Percentiles rank a stretch among this genome's conserved stretches.
Evolutionary conservation across 306 rosid species (phyloP).

Genomic region (Mimosa pudica): DNA sequence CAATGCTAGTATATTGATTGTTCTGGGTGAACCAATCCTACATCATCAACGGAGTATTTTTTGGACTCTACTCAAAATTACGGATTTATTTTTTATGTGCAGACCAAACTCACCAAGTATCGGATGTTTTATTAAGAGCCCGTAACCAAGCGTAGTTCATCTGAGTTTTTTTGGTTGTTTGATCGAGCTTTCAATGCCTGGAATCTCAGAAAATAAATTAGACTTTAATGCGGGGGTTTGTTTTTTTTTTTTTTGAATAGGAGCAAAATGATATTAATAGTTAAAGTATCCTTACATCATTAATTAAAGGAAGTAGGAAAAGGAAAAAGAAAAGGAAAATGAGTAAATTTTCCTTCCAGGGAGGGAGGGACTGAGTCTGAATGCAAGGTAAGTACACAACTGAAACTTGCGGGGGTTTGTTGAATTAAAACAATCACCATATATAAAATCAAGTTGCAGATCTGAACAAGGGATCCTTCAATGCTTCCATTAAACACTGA

Average conservation of each 20-base stretch:
- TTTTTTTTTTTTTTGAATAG: no score
- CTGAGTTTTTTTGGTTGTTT: not conserved
- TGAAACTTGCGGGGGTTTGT: not conserved
- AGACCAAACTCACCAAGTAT: not conserved
- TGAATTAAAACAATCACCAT: constrained; percentile 15
- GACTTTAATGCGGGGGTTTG: constrained; percentile 21
- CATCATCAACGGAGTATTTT: not conserved
- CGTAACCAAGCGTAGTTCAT: not conserved
- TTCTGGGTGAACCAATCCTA: not conserved
- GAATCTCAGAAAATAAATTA: not conserved
- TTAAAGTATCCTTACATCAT: no score
- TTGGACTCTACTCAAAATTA: no score
- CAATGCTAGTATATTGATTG: not conserved
- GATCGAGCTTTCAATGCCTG: not conserved
- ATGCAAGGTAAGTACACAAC: no score
- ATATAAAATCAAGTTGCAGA: constrained; percentile 23
- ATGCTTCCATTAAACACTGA: constrained; percentile 25
- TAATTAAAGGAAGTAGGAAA: no score
- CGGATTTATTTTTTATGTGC: not conserved
- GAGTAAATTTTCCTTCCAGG: no score
- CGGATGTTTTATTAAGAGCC: not conserved
- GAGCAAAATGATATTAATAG: no score
- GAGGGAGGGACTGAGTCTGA: no score
- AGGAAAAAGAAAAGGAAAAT: no score
- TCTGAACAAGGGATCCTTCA: constrained; percentile 23